phyloP scores from a whole-genome alignment of 768 basidiomycete genomes.

The Pleurotus sapidus region DNA sequence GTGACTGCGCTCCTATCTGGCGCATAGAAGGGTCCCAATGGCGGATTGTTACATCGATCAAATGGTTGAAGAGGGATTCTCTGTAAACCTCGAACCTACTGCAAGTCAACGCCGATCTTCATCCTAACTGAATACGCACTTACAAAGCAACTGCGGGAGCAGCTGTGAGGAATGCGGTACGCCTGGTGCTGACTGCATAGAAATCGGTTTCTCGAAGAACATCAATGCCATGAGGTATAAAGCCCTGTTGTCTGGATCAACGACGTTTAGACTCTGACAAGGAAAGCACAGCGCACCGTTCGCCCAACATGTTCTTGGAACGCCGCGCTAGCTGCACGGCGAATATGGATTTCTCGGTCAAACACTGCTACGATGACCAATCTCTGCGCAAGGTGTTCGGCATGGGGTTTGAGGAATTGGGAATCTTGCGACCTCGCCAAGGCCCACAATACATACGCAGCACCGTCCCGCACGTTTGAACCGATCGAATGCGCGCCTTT shows the following conservation, averaged over 20 bases:
- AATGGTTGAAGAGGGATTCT: slow-evolving; percentile 61
- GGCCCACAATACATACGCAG: slow-evolving; percentile 94
- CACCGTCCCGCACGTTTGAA: slow-evolving; percentile 91
- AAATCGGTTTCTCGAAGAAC: slow-evolving; percentile 92
- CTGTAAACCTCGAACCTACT: slow-evolving; percentile 79
- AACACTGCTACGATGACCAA: slow-evolving; percentile 82
- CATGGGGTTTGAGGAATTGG: slow-evolving; percentile 55
- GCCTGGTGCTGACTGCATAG: slow-evolving; percentile 84
- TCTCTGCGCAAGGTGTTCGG: slow-evolving; percentile 59
- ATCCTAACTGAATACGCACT: slow-evolving; percentile 22
- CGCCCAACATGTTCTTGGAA: slow-evolving; percentile 97
- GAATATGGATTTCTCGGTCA: slow-evolving; percentile 93
- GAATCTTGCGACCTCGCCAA: slow-evolving; percentile 76
- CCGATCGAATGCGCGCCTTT: slow-evolving; percentile 94
- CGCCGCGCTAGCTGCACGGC: slow-evolving; percentile 94
- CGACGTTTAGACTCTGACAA: neutral
- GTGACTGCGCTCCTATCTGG: slow-evolving; percentile 70
- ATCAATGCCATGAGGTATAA: slow-evolving; percentile 94
- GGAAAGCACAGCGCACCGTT: slow-evolving; percentile 53
- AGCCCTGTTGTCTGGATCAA: slow-evolving; percentile 45
- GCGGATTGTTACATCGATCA: slow-evolving; percentile 69
- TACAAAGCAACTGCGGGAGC: slow-evolving; percentile 87
- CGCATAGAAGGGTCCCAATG: slow-evolving; percentile 92
- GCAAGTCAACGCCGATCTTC: neutral
- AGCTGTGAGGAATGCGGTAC: slow-evolving; percentile 81